Base-by-base conservation (phyloP, 805 yeast species). In the Pichia exigua region DNA sequence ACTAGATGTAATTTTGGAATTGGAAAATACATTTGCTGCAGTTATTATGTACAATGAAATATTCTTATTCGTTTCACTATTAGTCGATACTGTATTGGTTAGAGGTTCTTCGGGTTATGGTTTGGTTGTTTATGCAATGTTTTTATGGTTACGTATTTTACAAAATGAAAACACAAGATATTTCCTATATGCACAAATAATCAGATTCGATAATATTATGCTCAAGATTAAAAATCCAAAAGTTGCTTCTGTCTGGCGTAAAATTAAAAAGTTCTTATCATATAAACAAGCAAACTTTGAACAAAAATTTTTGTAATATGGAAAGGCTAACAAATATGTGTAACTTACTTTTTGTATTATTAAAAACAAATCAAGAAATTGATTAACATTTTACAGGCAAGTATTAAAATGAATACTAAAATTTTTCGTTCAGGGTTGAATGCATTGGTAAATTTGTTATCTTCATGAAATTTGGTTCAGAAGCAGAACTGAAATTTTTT, bases 401-500 rank as follows among this genome's bases (percentile, higher is more conserved):
- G 1, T 13, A 30, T 30, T 9, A 30, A 7, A 45, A 17, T 32
- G 40, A 22, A 15, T 32, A 21, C 18, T 35, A 32, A 22, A 32
- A 30, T 44, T 22, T 47, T 27, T 20, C 26, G 26, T 42, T 24
- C 27, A 26, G 27, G 32, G 28, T 42, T 42, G 44, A 42, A 42
- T 42, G 44, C 44, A 77, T 81, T 81, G 87, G 87, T 79, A 77
- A 73, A 64, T 57, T 65, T 73, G 78, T 77, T 85, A 77, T 87
- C 94, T 86, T 86, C 95, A 81, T 73, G 67, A 69, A 75, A 79
- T 78, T 55, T 55, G 58, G 58, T 76, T 88, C 96, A 88, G 96
- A 88, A 88, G 96, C 96, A 88, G 96, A 88, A 88, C 96, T 88
- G 96, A 86, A 77, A 67, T 61, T 60, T 63, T 64, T 69, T 71